Evolutionary conservation across 192 early-diverging fungal genomes (phyloP).

Genomic region (Gonapodya sp.): DNA sequence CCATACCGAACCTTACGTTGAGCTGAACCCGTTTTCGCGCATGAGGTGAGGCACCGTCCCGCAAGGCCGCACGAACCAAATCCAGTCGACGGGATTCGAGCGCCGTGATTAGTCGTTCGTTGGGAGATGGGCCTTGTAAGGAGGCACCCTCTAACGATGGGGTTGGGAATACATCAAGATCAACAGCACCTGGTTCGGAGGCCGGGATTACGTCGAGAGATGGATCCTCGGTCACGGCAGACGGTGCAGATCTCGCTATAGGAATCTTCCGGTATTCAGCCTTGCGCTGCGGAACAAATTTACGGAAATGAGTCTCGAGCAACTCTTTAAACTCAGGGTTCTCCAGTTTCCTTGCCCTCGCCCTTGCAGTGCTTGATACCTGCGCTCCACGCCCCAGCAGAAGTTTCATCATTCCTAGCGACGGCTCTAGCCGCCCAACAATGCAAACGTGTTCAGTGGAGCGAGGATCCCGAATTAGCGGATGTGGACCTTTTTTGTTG

Average conservation of each 20-base stretch:
- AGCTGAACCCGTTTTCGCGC: not conserved
- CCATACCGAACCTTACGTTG: not conserved
- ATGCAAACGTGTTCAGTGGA: not conserved
- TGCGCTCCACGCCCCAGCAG: not conserved
- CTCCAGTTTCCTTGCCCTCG: not conserved
- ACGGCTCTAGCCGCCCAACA: not conserved
- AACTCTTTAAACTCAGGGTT: not conserved
- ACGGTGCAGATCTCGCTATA: not conserved
- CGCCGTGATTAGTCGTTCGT: not conserved
- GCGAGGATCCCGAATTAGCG: not conserved
- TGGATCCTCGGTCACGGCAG: not conserved
- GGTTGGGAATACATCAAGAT: not conserved
- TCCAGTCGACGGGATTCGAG: not conserved
- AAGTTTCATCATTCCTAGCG: not conserved
- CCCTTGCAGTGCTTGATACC: not conserved
- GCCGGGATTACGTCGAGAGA: not conserved
- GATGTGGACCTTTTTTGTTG: slow-evolving; percentile 1
- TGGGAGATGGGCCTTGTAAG: not conserved
- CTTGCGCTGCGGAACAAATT: not conserved
- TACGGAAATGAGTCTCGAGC: not conserved
- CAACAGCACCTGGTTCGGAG: not conserved
- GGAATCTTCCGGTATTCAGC: not conserved
- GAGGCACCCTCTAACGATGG: not conserved
- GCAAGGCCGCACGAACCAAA: not conserved
- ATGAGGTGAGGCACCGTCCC: not conserved